Base-by-base conservation (phyloP, 2,329 filamentous ascomycete genomes). In the Salinomyces thailandicus region DNA sequence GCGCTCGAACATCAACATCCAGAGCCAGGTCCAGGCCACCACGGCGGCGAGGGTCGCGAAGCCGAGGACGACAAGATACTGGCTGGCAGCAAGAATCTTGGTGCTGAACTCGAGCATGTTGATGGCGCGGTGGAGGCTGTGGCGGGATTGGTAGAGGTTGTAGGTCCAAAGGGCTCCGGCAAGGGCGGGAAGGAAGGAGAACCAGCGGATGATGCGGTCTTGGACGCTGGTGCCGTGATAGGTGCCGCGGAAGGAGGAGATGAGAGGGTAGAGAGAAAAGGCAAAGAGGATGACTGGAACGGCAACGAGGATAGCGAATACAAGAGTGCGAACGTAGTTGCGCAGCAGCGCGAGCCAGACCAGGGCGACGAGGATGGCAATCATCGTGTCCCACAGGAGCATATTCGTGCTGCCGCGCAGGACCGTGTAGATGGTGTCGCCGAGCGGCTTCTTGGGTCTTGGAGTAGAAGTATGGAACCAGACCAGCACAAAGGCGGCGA, bases 1-100 rank as follows among this genome's bases (percentile, higher is more conserved):
- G 30, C 86, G 75, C 5, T 87, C 89, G 61, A 98, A 96, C 86
- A 98, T 95, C 50, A 79, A 78, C 48, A 96, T 76, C 91, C 91
- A 98, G 5, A 83, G 61, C 91, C 91, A 98, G 0, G 87, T 95
- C 81, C 87, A 96, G 11, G 76, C 65, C 7, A 95, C 82, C 29
- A 93, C 81, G 17, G 79, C 66, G 5, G 67, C 72, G 11, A 96
- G 71, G 15, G 81, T 81, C 8, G 71, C 76, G 51, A 95, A 80
- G 2, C 91, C 91, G n/a, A 95, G 73, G 2, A 83, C 58, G 20
- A 96, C 70, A 14, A 98, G 71, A 2, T 81, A 85, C 7, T 85
- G 79, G 53, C 93, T 93, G 22, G 85, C 81, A 5, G 80, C 76
- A 12, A 98, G 68, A 41, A 98, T 93, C 38, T 81, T 80, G 51